Evolutionary conservation across 371 early-diverging fungal species (phyloP).

Genomic region (Circinella umbellata): DNA sequence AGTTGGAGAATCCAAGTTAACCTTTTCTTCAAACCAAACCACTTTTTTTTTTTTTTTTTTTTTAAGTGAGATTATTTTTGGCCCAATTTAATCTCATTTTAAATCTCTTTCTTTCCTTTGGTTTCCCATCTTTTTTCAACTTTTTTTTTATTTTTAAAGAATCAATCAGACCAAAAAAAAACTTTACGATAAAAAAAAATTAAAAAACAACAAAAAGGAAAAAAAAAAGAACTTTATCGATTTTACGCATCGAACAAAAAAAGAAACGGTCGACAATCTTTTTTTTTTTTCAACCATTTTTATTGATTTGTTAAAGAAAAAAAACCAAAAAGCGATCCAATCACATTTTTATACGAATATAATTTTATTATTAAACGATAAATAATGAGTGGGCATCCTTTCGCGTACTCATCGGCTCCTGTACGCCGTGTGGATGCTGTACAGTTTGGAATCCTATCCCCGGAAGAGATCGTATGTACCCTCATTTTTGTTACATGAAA

Average conservation of each 20-base stretch:
- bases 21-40: not conserved
- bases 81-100: no score
- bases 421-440: conserved; percentile 88
- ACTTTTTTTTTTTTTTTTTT: not conserved
- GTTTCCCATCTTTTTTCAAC: no score
- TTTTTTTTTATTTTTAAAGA: not conserved
- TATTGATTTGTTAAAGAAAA: no score
- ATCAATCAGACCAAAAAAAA: not conserved
- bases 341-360: no score
- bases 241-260: no score
- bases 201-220: no score
- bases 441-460: conserved; percentile 96
- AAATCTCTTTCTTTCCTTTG: not conserved
- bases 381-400: conserved; percentile 62
- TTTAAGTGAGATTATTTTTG: not conserved
- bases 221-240: no score
- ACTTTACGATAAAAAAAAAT: no score
- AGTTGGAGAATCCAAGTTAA: not conserved
- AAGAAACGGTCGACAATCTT: no score
- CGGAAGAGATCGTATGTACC: conserved; percentile 91
- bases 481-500: not conserved
- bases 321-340: no score
- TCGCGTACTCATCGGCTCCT: conserved; percentile 89
- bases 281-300: no score
- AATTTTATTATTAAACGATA: not conserved